Evolutionary conservation across 2,329 filamentous ascomycete species (phyloP), one percentile per base, ranked within the genome.

Genomic region (Fusarium verrucosum): DNA sequence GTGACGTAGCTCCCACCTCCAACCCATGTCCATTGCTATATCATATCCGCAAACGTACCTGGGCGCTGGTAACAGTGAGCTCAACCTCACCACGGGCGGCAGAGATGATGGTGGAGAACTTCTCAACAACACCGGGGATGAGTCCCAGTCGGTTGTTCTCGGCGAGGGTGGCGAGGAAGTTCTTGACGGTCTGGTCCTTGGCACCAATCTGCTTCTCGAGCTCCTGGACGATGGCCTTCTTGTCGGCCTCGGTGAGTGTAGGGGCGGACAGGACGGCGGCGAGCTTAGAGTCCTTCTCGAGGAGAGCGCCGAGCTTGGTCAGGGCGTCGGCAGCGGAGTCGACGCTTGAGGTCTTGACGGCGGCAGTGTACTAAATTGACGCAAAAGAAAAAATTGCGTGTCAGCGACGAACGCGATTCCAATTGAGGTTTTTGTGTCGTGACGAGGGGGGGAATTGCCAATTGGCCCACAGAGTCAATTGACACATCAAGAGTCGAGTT

Each of bases 91-190:
- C 95, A 71, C 88, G 89, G 72, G 92, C 85, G 69, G 95, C 95
- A 74, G 92, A 88, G 85, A 98, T 96, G 75, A 99, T 83, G 77
- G 89, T 85, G 70, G 77, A 84, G 75, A 97, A 99, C 87, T 98
- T 97, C 76, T 91, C 87, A 77, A 88, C 89, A 66, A 98, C 90
- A 72, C 89, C 89, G 79, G 89, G 85, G 65, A 99, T 86, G 65
- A 95, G 83, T 68, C 89, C 88, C 71, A 99, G 85, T 71, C 95
- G 88, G 88, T 99, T 99, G 89, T 99, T 96, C 83, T 95, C 92
- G 70, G 95, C 94, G 58, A 99, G 87, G 56, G 94, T 91, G 56
- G 83, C 77, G 72, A 99, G 87, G 85, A 99, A 94, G 87, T 97
- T 96, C 89, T 95, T 93, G 80, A 98, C 83, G 66, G 94, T 92